A percentile compares a stretch with the other conserved stretches of the same genome.
These are phyloP conservation scores for Yamadazyma sp. DNA, from an alignment of 805 yeast genomes.

Conservation along the genomic window DNA sequence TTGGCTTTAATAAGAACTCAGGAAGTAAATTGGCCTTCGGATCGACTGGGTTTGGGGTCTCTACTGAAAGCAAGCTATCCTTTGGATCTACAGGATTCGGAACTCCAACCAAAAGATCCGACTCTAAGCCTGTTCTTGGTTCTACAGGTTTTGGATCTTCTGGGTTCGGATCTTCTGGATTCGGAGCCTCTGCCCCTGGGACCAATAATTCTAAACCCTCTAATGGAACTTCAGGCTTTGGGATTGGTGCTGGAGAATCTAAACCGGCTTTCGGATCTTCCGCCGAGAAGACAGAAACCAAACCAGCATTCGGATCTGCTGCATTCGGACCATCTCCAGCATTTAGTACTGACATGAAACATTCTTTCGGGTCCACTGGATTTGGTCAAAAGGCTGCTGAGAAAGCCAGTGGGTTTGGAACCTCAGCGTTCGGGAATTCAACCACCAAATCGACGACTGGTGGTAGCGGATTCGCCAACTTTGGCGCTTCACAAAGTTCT, in stretches of 20 bases:
- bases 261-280: too few relatives aligned
- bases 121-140: too few relatives aligned
- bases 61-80: constrained; percentile 13
- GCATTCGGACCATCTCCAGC: constrained; percentile 10
- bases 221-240: constrained; percentile 8
- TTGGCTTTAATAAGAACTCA: constrained; percentile 5
- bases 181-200: neutral
- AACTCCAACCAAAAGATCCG: constrained; percentile 7
- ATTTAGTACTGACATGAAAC: constrained; percentile 11
- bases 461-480: constrained; percentile 18
- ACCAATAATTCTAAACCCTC: neutral
- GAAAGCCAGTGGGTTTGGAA: constrained; percentile 8
- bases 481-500: constrained; percentile 8
- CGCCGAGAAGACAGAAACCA: too few relatives aligned
- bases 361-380: constrained; percentile 14
- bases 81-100: constrained; percentile 9
- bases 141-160: constrained; percentile 22
- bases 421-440: constrained; percentile 10
- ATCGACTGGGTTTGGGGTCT: constrained; percentile 11
- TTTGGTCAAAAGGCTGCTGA: constrained; percentile 16
- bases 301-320: constrained; percentile 10
- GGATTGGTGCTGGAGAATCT: too few relatives aligned
- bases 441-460: constrained; percentile 10
- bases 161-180: constrained; percentile 15
- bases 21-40: constrained; percentile 8